Conservation (phyloP, 495 filamentous ascomycete species). For the Neurospora intermedia region DNA sequence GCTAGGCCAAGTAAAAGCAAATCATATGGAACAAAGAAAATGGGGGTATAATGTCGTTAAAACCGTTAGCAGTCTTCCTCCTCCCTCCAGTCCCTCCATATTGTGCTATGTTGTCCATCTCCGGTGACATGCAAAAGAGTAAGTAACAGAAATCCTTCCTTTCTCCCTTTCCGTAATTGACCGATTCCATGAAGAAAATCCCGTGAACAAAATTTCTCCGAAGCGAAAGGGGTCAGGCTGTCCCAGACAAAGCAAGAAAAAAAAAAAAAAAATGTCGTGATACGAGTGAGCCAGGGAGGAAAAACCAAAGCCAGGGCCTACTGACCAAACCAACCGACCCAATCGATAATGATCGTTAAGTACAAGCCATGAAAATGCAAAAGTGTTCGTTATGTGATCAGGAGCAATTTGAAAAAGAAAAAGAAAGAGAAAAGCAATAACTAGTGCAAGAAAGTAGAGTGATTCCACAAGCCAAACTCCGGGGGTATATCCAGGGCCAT, state of each 20-base stretch:
- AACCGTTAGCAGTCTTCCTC: not conserved
- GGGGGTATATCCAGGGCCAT: not conserved
- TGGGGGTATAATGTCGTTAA: conserved; percentile 6
- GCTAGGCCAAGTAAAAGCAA: not conserved
- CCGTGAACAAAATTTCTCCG: not conserved
- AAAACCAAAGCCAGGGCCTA: not conserved
- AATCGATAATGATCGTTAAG: not conserved
- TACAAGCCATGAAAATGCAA: not conserved
- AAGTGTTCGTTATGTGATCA: conserved; percentile 2
- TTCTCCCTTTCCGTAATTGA: not conserved
- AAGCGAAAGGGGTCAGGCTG: not conserved
- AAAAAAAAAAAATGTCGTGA: not conserved
- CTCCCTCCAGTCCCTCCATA: not conserved
- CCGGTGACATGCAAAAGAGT: not conserved
- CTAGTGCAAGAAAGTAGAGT: not conserved
- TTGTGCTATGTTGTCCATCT: not conserved
- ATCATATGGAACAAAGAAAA: conserved; percentile 12
- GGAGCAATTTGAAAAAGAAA: not conserved
- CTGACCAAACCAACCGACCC: not conserved
- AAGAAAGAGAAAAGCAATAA: not conserved
- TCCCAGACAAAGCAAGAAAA: not conserved
- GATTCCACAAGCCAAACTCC: not conserved
- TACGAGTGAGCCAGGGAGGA: not conserved
- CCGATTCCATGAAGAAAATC: not conserved
- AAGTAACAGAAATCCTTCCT: not conserved